Percentiles rank a stretch among this genome's conserved stretches.
phyloP scores from a whole-genome alignment of 106 monocot genomes.

The Dendrobium catenatum region DNA sequence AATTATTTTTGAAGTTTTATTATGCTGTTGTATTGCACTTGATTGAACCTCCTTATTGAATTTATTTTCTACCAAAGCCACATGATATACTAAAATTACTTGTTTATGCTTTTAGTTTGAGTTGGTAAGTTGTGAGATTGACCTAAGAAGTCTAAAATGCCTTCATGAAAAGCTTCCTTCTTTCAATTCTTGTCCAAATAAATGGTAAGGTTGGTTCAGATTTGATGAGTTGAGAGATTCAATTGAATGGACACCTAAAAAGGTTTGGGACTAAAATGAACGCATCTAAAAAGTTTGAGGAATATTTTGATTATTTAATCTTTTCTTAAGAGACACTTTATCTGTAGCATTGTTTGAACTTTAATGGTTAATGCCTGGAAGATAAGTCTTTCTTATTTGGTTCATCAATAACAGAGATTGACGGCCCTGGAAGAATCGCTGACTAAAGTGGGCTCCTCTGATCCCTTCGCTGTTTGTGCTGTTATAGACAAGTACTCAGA shows the following conservation, averaged over 20 bases:
- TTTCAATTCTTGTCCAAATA: no score
- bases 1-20: neutral
- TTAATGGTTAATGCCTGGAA: neutral
- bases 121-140: no score
- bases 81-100: neutral
- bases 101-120: neutral
- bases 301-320: no score
- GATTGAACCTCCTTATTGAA: neutral
- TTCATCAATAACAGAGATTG: slow-evolving; percentile 47
- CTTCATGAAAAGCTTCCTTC: no score
- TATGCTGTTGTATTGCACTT: neutral
- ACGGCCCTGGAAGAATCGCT: slow-evolving; percentile 59
- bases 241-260: no score
- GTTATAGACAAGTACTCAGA: slow-evolving; percentile 67
- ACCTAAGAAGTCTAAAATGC: no score
- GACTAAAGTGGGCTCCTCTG: slow-evolving; percentile 39
- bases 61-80: neutral
- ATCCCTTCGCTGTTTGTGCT: slow-evolving; percentile 52
- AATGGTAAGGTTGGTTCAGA: no score
- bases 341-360: neutral
- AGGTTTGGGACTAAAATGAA: no score
- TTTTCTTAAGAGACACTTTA: neutral
- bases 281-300: no score
- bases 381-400: neutral
- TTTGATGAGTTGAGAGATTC: no score